phyloP scores from a whole-genome alignment of 345 rosid species.

The Hevea brasiliensis region DNA sequence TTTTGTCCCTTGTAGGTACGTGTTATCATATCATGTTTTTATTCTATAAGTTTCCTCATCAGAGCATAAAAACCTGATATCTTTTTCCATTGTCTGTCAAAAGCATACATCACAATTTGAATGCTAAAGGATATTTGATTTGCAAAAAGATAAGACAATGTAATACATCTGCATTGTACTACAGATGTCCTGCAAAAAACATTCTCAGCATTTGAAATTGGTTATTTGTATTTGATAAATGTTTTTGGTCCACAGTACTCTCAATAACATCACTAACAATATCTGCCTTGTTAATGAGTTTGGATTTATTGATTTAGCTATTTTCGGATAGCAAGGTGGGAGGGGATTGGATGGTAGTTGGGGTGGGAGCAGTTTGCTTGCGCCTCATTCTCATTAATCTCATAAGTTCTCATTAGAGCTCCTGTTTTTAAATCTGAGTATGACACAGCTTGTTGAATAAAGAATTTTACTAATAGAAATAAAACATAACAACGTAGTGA shows the following conservation, averaged over 20 bases:
- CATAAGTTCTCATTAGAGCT: neutral
- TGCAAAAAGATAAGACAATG: no score
- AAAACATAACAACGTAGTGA: neutral
- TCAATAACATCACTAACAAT: neutral
- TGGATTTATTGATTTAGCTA: no score
- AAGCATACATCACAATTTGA: neutral
- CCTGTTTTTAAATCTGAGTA: neutral
- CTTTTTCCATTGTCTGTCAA: neutral
- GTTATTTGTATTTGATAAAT: neutral
- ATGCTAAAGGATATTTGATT: no score
- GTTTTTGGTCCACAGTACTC: neutral
- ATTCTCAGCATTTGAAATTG: neutral
- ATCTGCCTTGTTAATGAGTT: neutral
- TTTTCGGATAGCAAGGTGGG: neutral
- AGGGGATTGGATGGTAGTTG: neutral
- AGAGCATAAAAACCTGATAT: neutral
- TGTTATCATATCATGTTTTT: constrained; percentile 21
- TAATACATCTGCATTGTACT: no score
- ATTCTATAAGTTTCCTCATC: neutral
- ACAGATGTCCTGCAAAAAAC: neutral
- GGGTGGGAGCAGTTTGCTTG: neutral
- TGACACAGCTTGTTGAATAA: neutral
- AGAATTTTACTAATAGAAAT: neutral
- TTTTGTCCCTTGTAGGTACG: constrained; percentile 84
- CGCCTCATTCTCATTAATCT: neutral